Evolutionary conservation across 495 filamentous ascomycete species (phyloP), one percentile per base, ranked within the genome.

Genomic region (Massariosphaeria phaeospora): DNA sequence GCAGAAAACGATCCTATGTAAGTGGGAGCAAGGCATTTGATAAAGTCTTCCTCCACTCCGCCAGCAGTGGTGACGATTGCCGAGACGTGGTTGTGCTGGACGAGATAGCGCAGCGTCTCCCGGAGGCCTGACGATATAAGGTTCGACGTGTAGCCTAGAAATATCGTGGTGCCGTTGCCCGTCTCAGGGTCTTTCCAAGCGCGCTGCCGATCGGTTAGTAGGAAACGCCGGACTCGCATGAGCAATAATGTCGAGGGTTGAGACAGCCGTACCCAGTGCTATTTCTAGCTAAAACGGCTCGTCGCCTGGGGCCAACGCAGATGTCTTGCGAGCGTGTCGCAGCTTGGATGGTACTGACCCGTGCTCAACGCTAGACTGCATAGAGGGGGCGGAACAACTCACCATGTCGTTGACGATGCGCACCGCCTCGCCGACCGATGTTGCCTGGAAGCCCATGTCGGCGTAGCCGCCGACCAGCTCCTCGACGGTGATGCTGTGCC

Each of bases 21-120:
- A 9, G 94, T 99, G 17, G 86, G 84, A 3, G 83, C 93, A 0
- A 97, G 81, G 61, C 94, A 97, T 72, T 99, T 99, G 75, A 97
- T 97, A 38, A 99, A 77, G 67, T 97, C 93, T 69, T 99, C 93
- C 69, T 99, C 93, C 27, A 99, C 79, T 3, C 91, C 94, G n/a
- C 93, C 93, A 0, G 94, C 93, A 2, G 93, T 94, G 13, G 91
- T 94, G 51, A 99, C 94, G 57, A 97, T 86, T 51, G 84, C 86
- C 0, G 87, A 90, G 52, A 97, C 82, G 66, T 97, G 91, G 29
- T 81, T 79, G 70, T 97, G 88, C 68, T 96, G 79, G 11, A 95
- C 91, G 1, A 97, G 79, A 69, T 88, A 97, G 20, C 94, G 86
- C 60, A 99, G 72, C 21, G 89, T 93, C 56, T 93, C 88, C 17